Percentiles rank a stretch among this genome's conserved stretches.
phyloP scores from a whole-genome alignment of 352 stramenopile species.

The Globisporangium nunn region DNA sequence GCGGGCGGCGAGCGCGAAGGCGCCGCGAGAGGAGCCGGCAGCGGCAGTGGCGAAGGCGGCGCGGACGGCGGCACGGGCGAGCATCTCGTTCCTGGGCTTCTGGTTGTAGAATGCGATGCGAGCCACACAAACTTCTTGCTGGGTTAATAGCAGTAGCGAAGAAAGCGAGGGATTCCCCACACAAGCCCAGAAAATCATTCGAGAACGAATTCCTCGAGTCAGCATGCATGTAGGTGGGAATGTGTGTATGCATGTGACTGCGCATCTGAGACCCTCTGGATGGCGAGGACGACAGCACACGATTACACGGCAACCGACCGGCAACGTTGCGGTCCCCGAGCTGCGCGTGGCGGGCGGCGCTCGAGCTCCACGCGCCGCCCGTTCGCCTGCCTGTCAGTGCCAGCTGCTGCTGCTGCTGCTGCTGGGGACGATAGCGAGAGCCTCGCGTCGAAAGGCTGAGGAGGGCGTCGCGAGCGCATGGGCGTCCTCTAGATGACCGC shows the following conservation, averaged over 20 bases:
- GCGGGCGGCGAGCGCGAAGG: constrained; percentile 8
- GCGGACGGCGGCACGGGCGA: constrained; percentile 32
- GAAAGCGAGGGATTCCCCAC: neutral
- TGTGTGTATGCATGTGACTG: neutral
- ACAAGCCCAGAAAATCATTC: too few species aligned
- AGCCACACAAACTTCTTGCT: neutral
- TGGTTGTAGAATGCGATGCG: neutral
- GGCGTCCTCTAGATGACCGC: constrained; percentile 5
- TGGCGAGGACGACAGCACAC: constrained; percentile 13
- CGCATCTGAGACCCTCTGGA: neutral
- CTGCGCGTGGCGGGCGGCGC: neutral
- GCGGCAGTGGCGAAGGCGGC: constrained; percentile 12
- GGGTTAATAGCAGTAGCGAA: too few species aligned
- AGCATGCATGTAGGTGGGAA: neutral
- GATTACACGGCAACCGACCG: constrained; percentile 10
- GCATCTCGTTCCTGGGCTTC: constrained; percentile 16
- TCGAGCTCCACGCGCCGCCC: neutral
- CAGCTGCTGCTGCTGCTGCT: neutral
- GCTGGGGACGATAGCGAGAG: constrained; percentile 10
- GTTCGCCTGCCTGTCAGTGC: neutral
- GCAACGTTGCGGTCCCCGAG: constrained; percentile 6
- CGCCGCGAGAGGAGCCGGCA: constrained; percentile 11
- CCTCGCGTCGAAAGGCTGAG: constrained; percentile 11
- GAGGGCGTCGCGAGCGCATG: constrained; percentile 1
- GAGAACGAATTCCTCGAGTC: too few species aligned